These are phyloP conservation scores for Plantago elongata DNA, from an alignment of 257 asterid genomes.

Conservation along the genomic window DNA sequence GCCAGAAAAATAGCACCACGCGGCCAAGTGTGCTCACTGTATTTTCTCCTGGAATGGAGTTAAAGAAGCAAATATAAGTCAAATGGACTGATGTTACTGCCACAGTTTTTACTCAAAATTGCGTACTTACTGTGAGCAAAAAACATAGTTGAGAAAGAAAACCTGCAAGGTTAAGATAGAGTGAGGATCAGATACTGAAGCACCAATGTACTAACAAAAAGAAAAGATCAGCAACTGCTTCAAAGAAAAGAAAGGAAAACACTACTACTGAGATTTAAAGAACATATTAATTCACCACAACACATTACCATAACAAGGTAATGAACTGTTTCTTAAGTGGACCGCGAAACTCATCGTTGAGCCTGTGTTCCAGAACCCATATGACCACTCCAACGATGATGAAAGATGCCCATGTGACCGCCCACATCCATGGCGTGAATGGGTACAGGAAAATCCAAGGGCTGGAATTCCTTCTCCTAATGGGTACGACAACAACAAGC, in stretches of 20 bases:
- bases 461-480: constrained; percentile 22
- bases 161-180: constrained; percentile 29
- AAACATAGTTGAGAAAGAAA: constrained; percentile 41
- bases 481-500: constrained; percentile 41
- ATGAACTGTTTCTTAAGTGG: constrained; percentile 37
- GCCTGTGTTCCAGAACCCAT: constrained; percentile 43
- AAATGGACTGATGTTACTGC: background rate
- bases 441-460: constrained; percentile 42
- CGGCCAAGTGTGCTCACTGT: constrained; percentile 54
- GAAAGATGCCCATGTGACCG: constrained; percentile 26
- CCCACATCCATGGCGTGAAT: constrained; percentile 37
- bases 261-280: background rate
- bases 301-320: constrained; percentile 39
- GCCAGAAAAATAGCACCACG: constrained; percentile 47
- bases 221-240: background rate
- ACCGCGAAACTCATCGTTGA: constrained; percentile 46
- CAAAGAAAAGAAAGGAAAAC: background rate
- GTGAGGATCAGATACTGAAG: background rate
- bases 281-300: background rate
- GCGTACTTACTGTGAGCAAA: constrained; percentile 37
- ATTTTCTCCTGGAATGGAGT: constrained; percentile 40
- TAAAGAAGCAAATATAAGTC: background rate
- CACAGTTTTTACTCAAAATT: background rate
- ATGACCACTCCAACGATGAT: constrained; percentile 32
- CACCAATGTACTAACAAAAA: no score